Conservation (phyloP, 2,329 filamentous ascomycete species). For the Talaromyces sp. region DNA sequence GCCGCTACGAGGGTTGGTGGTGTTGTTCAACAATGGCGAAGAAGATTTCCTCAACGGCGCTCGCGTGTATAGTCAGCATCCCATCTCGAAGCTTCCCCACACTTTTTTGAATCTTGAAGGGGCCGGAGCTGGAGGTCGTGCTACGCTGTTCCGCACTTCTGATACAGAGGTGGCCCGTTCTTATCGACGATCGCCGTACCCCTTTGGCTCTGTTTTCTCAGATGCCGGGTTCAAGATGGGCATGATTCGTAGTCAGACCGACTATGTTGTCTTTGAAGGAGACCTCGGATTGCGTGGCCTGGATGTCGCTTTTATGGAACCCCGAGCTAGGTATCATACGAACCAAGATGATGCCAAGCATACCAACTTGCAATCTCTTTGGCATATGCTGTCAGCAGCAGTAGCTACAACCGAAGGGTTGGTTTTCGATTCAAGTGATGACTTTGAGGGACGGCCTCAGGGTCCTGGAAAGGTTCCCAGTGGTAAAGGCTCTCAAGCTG, state of each 20-base stretch:
- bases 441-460: slow-evolving; percentile 56
- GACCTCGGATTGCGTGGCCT: slow-evolving; percentile 77
- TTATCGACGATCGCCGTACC: slow-evolving; percentile 65
- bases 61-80: slow-evolving; percentile 74
- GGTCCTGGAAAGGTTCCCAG: slow-evolving; percentile 60
- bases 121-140: slow-evolving; percentile 83
- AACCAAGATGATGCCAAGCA: slow-evolving; percentile 79
- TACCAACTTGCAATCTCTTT: slow-evolving; percentile 61
- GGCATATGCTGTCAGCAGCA: slow-evolving; percentile 91
- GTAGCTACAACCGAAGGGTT: slow-evolving; percentile 68
- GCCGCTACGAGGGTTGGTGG: slow-evolving; percentile 73
- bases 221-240: slow-evolving; percentile 78
- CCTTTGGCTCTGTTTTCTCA: slow-evolving; percentile 77
- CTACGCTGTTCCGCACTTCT: slow-evolving; percentile 79
- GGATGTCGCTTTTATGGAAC: slow-evolving; percentile 86
- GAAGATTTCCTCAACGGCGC: slow-evolving; percentile 90
- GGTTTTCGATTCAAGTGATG: slow-evolving; percentile 59
- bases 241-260: slow-evolving; percentile 77
- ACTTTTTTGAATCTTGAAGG: slow-evolving; percentile 94
- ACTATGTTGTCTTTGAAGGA: slow-evolving; percentile 77
- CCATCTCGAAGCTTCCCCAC: slow-evolving; percentile 71
- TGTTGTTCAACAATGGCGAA: slow-evolving; percentile 90
- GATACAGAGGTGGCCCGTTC: slow-evolving; percentile 79
- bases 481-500: slow-evolving; percentile 61
- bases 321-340: slow-evolving; percentile 83